Evolutionary conservation across 2,329 filamentous ascomycete species (phyloP).

Genomic region (Fusarium sp.): DNA sequence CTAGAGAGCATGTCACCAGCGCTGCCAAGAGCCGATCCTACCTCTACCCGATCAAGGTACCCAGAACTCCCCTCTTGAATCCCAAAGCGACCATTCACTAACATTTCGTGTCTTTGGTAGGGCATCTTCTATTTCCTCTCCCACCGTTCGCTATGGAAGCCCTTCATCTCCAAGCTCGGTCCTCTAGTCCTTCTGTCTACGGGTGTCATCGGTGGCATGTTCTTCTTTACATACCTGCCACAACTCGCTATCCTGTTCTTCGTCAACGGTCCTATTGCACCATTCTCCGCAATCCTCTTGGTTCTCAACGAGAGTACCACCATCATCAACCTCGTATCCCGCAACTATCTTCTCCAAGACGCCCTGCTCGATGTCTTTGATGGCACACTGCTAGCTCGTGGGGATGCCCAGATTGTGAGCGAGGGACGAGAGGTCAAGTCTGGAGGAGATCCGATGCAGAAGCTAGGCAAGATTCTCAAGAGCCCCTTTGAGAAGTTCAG

Average conservation of each 20-base stretch:
- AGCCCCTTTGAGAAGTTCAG: conserved; percentile 67
- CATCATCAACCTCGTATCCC: conserved; percentile 67
- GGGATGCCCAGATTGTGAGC: conserved; percentile 71
- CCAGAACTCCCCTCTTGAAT: neutral
- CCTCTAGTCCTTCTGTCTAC: conserved; percentile 77
- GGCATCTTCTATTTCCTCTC: conserved; percentile 70
- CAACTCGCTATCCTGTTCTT: conserved; percentile 86
- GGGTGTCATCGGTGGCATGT: conserved; percentile 82
- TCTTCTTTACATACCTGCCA: conserved; percentile 85
- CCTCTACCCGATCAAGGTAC: conserved; percentile 82
- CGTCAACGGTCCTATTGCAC: conserved; percentile 84
- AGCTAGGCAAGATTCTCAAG: conserved; percentile 68
- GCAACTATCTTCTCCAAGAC: conserved; percentile 82
- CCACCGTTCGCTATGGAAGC: conserved; percentile 68
- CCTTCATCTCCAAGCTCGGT: conserved; percentile 64
- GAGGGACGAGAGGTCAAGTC: conserved; percentile 79
- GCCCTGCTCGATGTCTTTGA: conserved; percentile 91
- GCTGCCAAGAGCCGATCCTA: conserved; percentile 83
- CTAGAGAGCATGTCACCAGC: conserved; percentile 71
- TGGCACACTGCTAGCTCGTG: conserved; percentile 68
- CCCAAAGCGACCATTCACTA: neutral
- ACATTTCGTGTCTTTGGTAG: conserved; percentile 47
- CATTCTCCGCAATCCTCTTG: conserved; percentile 77
- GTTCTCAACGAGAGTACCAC: conserved; percentile 72
- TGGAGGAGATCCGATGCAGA: conserved; percentile 66